Evolutionary conservation across 2,329 filamentous ascomycete genomes (phyloP).

Genomic region (Pyrenophora seminiperda): DNA sequence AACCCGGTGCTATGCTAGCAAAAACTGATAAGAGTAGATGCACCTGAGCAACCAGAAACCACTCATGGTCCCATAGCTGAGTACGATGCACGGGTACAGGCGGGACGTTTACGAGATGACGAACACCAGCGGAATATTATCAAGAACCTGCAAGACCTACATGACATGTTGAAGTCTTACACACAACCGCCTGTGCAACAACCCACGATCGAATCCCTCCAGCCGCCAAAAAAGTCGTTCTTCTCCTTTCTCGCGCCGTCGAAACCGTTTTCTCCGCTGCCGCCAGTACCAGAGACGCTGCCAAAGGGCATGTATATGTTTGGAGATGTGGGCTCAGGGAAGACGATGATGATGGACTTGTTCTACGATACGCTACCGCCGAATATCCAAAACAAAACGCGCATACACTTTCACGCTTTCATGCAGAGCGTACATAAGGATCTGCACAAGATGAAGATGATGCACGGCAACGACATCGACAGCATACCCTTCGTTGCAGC

Average conservation of each 20-base stretch:
- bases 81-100: constrained; percentile 80
- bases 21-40: constrained; percentile 21
- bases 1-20: not conserved
- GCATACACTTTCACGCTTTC: constrained; percentile 99
- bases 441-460: constrained; percentile 86
- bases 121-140: constrained; percentile 92
- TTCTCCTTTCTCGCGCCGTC: constrained; percentile 66
- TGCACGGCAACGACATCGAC: constrained; percentile 87
- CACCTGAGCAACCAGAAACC: constrained; percentile 15
- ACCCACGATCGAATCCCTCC: constrained; percentile 74
- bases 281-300: constrained; percentile 70
- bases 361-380: constrained; percentile 91
- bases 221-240: constrained; percentile 59
- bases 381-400: constrained; percentile 79
- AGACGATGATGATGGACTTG: constrained; percentile 99
- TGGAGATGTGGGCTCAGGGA: constrained; percentile 94
- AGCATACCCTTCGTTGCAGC: constrained; percentile 90
- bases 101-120: constrained; percentile 79
- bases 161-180: constrained; percentile 80
- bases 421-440: constrained; percentile 97
- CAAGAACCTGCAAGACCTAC: constrained; percentile 83
- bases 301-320: constrained; percentile 93
- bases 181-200: constrained; percentile 73
- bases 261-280: constrained; percentile 45
- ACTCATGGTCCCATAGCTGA: constrained; percentile 76